Evolutionary conservation across 441 rosid genomes (phyloP).

Genomic region (Hura crepitans): DNA sequence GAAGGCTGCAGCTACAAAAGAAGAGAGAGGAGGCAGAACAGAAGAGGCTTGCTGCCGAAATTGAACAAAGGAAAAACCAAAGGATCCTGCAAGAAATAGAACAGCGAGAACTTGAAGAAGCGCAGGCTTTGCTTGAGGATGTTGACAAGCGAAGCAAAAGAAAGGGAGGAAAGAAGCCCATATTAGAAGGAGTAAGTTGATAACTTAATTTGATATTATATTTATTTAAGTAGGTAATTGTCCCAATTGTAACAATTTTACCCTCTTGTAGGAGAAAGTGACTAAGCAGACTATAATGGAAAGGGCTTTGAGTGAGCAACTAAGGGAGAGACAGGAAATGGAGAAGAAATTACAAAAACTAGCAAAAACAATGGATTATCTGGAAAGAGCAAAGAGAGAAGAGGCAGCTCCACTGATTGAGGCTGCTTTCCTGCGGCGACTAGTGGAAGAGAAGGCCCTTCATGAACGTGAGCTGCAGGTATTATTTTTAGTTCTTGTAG

Average conservation of each 20-base stretch:
- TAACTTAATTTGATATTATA: neutral
- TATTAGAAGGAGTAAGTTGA: slow-evolving; percentile 71
- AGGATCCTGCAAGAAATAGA: slow-evolving; percentile 83
- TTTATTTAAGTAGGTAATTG: neutral
- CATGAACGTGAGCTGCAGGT: slow-evolving; percentile 94
- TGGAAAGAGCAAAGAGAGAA: slow-evolving; percentile 97
- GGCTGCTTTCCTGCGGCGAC: slow-evolving; percentile 74
- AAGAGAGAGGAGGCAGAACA: slow-evolving; percentile 92
- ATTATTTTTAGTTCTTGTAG: no score
- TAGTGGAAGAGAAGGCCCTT: slow-evolving; percentile 78
- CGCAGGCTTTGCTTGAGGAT: slow-evolving; percentile 80
- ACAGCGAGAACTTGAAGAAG: slow-evolving; percentile 86
- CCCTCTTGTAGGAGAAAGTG: slow-evolving; percentile 60
- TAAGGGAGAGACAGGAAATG: slow-evolving; percentile 88
- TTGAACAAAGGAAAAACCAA: slow-evolving; percentile 67
- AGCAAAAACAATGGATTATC: slow-evolving; percentile 86
- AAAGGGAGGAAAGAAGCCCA: slow-evolving; percentile 67
- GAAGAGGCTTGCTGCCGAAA: slow-evolving; percentile 78
- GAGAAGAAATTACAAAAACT: slow-evolving; percentile 91
- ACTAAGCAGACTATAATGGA: slow-evolving; percentile 77
- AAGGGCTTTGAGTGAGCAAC: slow-evolving; percentile 78
- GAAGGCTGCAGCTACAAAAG: slow-evolving; percentile 71
- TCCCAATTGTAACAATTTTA: slow-evolving; percentile 9
- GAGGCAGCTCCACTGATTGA: slow-evolving; percentile 94
- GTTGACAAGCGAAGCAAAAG: slow-evolving; percentile 70